A percentile compares a stretch with the other conserved stretches of the same genome.
phyloP scores from a whole-genome alignment of 495 filamentous ascomycete species.

The Mytilinidion resinicola region DNA sequence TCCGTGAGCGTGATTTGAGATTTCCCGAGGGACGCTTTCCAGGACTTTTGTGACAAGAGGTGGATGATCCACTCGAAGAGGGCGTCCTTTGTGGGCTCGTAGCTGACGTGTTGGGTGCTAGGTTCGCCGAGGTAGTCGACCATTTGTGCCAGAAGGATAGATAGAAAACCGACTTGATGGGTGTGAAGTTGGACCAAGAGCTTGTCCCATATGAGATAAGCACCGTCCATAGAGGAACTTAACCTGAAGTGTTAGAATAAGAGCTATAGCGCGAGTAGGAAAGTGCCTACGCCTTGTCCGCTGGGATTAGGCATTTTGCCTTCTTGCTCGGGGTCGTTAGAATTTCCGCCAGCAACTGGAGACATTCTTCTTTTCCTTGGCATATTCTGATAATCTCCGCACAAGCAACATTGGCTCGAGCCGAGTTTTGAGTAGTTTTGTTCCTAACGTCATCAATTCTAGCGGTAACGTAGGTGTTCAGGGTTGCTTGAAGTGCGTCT shows the following conservation, averaged over 20 bases:
- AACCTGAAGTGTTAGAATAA: slow-evolving; percentile 9
- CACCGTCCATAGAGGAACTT: slow-evolving; percentile 27
- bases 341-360: no score
- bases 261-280: not conserved
- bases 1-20: not conserved
- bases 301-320: no score
- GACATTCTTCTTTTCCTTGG: no score
- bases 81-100: slow-evolving; percentile 22
- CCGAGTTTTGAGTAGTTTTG: no score
- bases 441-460: slow-evolving; percentile 1
- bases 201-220: slow-evolving; percentile 33
- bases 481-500: slow-evolving; percentile 9
- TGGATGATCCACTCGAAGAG: slow-evolving; percentile 28
- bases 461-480: slow-evolving; percentile 24
- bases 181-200: slow-evolving; percentile 19
- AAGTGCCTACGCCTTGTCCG: not conserved
- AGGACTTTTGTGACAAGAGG: slow-evolving; percentile 13
- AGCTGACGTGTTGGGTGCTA: not conserved
- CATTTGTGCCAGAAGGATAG: slow-evolving; percentile 10
- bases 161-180: slow-evolving; percentile 2
- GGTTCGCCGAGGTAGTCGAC: slow-evolving; percentile 4
- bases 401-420: no score
- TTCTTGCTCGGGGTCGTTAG: no score
- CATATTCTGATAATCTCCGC: no score
- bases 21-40: not conserved